phyloP scores from a whole-genome alignment of 352 stramenopile species.

The Phytophthora litchii region DNA sequence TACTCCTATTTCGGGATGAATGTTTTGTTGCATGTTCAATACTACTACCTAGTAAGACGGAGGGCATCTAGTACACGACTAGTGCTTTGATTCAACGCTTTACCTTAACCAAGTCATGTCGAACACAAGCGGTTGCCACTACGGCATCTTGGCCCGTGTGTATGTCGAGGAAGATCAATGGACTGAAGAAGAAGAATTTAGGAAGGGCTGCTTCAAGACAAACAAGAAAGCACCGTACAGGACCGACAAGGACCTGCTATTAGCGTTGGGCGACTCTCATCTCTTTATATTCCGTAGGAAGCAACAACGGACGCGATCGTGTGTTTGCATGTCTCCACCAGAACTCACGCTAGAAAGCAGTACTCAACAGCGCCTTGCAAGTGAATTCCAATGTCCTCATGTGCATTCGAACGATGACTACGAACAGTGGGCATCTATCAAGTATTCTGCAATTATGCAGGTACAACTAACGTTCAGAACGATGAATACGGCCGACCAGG shows the following conservation, averaged over 20 bases:
- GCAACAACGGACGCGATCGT: slow-evolving; percentile 21
- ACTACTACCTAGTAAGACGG: no score
- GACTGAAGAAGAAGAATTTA: slow-evolving; percentile 25
- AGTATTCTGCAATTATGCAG: slow-evolving; percentile 33
- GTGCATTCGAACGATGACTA: slow-evolving; percentile 41
- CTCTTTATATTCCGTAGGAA: slow-evolving; percentile 30
- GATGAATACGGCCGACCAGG: not conserved
- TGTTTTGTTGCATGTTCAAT: no score
- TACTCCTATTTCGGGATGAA: slow-evolving; percentile 23
- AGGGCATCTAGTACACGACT: no score
- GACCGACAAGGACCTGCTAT: slow-evolving; percentile 35
- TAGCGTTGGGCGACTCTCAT: slow-evolving; percentile 28
- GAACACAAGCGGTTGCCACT: slow-evolving; percentile 24
- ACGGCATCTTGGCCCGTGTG: slow-evolving; percentile 26
- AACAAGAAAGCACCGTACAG: slow-evolving; percentile 26
- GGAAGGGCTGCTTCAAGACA: slow-evolving; percentile 31
- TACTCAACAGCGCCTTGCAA: slow-evolving; percentile 26
- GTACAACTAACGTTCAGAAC: slow-evolving; percentile 53
- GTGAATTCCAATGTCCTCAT: slow-evolving; percentile 51
- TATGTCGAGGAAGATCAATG: slow-evolving; percentile 33
- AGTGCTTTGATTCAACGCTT: not conserved
- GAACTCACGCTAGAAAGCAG: slow-evolving; percentile 30
- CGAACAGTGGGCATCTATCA: slow-evolving; percentile 34
- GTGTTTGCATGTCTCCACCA: slow-evolving; percentile 32
- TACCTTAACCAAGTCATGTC: slow-evolving; percentile 7